phyloP scores from a whole-genome alignment of 106 monocot species.

The Phalaenopsis equestris region DNA sequence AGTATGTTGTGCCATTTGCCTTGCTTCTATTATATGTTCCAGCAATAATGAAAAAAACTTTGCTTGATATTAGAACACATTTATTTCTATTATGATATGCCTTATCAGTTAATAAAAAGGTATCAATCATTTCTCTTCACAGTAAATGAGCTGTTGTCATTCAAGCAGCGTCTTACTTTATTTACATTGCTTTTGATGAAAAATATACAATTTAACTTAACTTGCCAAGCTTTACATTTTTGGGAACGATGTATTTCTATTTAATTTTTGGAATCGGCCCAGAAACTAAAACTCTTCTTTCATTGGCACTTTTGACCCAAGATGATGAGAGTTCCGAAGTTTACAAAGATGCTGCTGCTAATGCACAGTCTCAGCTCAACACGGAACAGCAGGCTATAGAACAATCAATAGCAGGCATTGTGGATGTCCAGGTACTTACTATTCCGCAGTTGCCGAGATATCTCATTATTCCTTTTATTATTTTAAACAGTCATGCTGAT shows the following conservation, averaged over 20 bases:
- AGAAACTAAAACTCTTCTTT: background rate
- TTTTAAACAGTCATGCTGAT: background rate
- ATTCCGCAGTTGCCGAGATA: background rate
- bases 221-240: background rate
- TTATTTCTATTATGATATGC: background rate
- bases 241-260: background rate
- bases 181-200: background rate
- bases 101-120: background rate
- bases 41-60: background rate
- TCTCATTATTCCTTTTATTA: background rate
- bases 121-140: background rate
- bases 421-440: conserved; percentile 50
- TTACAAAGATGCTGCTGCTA: conserved; percentile 24
- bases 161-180: background rate
- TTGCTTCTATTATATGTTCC: background rate
- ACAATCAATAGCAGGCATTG: conserved; percentile 59
- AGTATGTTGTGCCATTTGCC: conserved; percentile 23
- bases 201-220: background rate
- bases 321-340: conserved; percentile 17
- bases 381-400: conserved; percentile 50
- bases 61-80: background rate
- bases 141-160: background rate
- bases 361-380: conserved; percentile 50
- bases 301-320: conserved; percentile 13
- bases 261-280: background rate